Evolutionary conservation across 805 yeast genomes (phyloP), one percentile per base, ranked within the genome.

Genomic region (Pichia pseudocactophila): DNA sequence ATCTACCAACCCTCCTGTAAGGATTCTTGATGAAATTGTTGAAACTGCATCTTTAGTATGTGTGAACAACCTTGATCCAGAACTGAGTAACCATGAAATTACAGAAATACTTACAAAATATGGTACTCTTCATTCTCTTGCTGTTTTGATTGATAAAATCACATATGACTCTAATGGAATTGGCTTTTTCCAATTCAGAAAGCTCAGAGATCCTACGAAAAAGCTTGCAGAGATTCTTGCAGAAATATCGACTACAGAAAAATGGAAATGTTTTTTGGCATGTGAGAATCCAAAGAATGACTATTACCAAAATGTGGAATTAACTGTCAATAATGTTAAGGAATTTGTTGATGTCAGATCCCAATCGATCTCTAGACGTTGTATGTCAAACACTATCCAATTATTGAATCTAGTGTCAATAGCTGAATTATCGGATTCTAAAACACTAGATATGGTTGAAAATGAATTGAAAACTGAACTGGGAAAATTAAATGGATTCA

Each of bases 371-470:
- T 31, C 58, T 1, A 49, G 39, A n/a, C 59, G 53, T 34, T 40
- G 43, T 25, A 33, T 34, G 31, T 59, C 78, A 0, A 68, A 57
- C 13, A 86, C 83, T 1, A 55, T 89, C 7, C 77, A 82, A 43
- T 60, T 88, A 4, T 57, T 84, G 30, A 89, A 88, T 54, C 64
- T 77, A 36, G 69, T 85, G 1, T 71, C 81, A 2, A 72, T 80
- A 1, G 76, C 76, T 30, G 94, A 84, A 48, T 60, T 85, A 41
- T 59, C 69, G 17, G 76, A 76, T 31, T 17, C 13, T 13, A 31
- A 8, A 31, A 31, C 9, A 10, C 6, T 31, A 19, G 16, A n/a
- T 8, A 13, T 13, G 18, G 18, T 15, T 31, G 34, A 31, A n/a
- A 16, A 6, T 16, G 19, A 31, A n/a, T 31, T 31, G 13, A 11